These are phyloP conservation scores for Coniella vitis DNA, from an alignment of 2,329 filamentous ascomycete genomes.

Conservation along the genomic window DNA sequence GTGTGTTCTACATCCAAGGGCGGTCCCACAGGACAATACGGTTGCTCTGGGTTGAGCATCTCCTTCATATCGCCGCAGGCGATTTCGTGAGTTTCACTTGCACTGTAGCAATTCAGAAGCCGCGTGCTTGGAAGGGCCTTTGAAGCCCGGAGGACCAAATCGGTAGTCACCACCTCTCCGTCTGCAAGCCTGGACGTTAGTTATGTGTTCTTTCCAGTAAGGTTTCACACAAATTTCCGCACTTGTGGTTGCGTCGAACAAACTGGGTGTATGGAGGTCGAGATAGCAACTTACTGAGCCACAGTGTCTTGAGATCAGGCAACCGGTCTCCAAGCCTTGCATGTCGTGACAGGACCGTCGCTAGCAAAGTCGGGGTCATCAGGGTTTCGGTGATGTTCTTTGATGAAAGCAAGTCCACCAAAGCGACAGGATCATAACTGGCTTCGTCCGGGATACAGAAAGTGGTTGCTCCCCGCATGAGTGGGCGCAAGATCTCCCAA, in stretches of 20 bases:
- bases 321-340: constrained; percentile 57
- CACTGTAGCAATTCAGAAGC: constrained; percentile 74
- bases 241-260: no score
- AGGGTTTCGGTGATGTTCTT: constrained; percentile 70
- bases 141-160: constrained; percentile 62
- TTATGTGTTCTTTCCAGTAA: background rate
- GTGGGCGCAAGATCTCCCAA: constrained; percentile 74
- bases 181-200: constrained; percentile 26
- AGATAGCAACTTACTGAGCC: constrained; percentile 40
- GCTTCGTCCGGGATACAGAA: constrained; percentile 68
- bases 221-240: background rate
- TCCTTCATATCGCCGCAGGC: constrained; percentile 68
- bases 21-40: constrained; percentile 68
- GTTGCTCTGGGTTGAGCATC: constrained; percentile 55
- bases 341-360: constrained; percentile 65
- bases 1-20: constrained; percentile 61
- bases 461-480: constrained; percentile 69
- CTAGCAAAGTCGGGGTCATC: constrained; percentile 75
- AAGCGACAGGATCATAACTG: constrained; percentile 69
- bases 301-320: constrained; percentile 61
- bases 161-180: constrained; percentile 74
- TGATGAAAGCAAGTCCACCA: constrained; percentile 62
- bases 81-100: constrained; percentile 75
- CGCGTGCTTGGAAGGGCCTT: constrained; percentile 61
- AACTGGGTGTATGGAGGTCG: no score